Evolutionary conservation across 768 basidiomycete genomes (phyloP), one percentile per base, ranked within the genome.

Genomic region (Mrakia blollopis): DNA sequence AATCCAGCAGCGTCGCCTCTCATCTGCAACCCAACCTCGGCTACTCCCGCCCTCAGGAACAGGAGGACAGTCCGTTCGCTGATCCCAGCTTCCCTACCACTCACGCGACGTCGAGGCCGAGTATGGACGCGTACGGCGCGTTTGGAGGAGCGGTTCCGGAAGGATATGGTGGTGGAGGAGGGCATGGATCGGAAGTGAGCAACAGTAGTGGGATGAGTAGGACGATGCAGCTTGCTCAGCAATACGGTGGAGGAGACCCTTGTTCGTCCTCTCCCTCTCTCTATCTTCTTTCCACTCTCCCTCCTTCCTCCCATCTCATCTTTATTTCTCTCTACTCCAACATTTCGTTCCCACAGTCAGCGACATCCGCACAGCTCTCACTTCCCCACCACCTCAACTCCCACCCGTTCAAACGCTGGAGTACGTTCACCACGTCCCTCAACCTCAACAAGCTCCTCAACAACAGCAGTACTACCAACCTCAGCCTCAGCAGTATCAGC

Each of bases 91-190:
- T 67, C 62, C 70, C 35, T 32, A 69, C 14, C 87, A 91, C 54
- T 89, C n/a, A 69, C 47, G 69, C 44, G 6, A 16, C 32, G 4
- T 35, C 50, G 30, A 35, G 73, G 25, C 44, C 88, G 11, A 92
- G 91, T 79, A 88, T 94, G 84, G 94, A 95, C 80, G 89, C 89
- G 23, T 94, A 95, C 80, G 94, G 93, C 67, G 93, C 93, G 35
- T 96, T 94, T 84, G 91, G 90, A 0, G 93, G 94, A 81, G 92
- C 92, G 57, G 88, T 92, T 0, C 92, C 93, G 1, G 88, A 86
- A 75, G 92, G 91, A 32, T 93, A 90, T 80, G 88, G 86, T 6
- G 75, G 39, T 23, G 44, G 44, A 35, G 62, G 32, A 37, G 21
- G 44, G 44, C 52, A 25, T 18, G 28, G 16, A 4, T 50, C 28